These are phyloP conservation scores for Russula abietina DNA, from an alignment of 768 basidiomycete genomes.

Conservation along the genomic window DNA sequence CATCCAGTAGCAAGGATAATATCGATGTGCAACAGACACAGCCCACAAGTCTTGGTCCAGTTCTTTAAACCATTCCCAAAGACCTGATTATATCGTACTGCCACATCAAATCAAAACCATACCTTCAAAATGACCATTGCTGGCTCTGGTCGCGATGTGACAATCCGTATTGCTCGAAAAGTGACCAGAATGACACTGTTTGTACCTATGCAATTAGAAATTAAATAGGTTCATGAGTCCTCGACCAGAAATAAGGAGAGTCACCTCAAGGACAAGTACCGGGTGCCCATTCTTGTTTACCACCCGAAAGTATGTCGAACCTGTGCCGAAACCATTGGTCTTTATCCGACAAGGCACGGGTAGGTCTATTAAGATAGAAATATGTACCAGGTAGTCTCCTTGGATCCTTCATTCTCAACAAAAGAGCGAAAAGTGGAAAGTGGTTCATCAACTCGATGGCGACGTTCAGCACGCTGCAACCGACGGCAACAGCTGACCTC, in stretches of 20 bases:
- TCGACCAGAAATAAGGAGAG: not conserved
- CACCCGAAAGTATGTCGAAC: conserved; percentile 16
- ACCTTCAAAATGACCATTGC: not conserved
- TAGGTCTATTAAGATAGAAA: not conserved
- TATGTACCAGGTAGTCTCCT: conserved; percentile 68
- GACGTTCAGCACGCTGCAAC: conserved; percentile 60
- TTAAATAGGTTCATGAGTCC: not conserved
- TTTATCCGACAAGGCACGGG: not conserved
- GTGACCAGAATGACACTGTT: conserved; percentile 5
- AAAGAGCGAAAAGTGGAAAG: conserved; percentile 85
- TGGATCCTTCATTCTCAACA: conserved; percentile 80
- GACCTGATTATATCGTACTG: no score
- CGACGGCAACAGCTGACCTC: conserved; percentile 46
- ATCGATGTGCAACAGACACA: no score
- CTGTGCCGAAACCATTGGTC: not conserved
- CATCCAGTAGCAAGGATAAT: no score
- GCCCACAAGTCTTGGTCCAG: no score
- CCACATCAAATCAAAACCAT: no score
- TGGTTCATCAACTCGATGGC: conserved; percentile 79
- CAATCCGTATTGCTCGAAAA: conserved; percentile 12
- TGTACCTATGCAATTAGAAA: conserved; percentile 5
- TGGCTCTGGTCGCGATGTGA: not conserved
- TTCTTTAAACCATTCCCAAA: no score
- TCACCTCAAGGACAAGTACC: conserved; percentile 19
- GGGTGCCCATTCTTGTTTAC: not conserved